A percentile compares a stretch with the other conserved stretches of the same genome.
These are phyloP conservation scores for Trypanosoma theileri DNA, from an alignment of 208 protist genomes.

Conservation along the genomic window DNA sequence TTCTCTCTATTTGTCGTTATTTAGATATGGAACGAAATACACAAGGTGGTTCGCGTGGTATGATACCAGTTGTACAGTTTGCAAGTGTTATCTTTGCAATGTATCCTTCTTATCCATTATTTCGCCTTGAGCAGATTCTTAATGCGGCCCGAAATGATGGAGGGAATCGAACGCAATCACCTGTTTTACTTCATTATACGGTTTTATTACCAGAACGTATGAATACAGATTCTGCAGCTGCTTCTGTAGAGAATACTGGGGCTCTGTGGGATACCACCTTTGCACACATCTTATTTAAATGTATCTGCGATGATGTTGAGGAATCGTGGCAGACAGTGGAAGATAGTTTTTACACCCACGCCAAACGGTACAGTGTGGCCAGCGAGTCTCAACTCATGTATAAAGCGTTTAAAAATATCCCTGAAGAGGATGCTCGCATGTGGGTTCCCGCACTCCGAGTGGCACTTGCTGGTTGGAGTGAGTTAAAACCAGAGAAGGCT, in stretches of 20 bases:
- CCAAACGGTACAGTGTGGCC: background rate
- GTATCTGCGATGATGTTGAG: slow-evolving; percentile 65
- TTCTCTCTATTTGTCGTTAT: slow-evolving; percentile 51
- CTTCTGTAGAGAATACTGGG: slow-evolving; percentile 8
- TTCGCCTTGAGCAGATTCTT: slow-evolving; percentile 50
- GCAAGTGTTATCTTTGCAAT: slow-evolving; percentile 56
- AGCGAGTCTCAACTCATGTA: slow-evolving; percentile 19
- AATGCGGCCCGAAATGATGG: slow-evolving; percentile 46
- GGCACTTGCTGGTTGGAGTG: slow-evolving; percentile 17
- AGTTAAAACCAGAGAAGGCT: slow-evolving; percentile 14
- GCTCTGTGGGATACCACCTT: slow-evolving; percentile 36
- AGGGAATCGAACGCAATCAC: slow-evolving; percentile 34
- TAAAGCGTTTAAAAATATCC: slow-evolving; percentile 4
- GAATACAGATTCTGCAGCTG: slow-evolving; percentile 35
- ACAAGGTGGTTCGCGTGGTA: slow-evolving; percentile 21
- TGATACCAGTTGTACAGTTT: slow-evolving; percentile 61
- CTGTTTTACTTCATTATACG: slow-evolving; percentile 58
- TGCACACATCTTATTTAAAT: slow-evolving; percentile 47
- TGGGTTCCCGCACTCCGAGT: slow-evolving; percentile 16
- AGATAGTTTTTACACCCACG: slow-evolving; percentile 44
- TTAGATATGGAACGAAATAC: slow-evolving; percentile 34
- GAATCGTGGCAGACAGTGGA: slow-evolving; percentile 64
- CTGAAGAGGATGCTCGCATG: background rate
- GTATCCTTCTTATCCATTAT: slow-evolving; percentile 64
- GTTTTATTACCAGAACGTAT: slow-evolving; percentile 59